Evolutionary conservation across 768 basidiomycete species (phyloP), one percentile per base, ranked within the genome.

Genomic region (Leucosporidium creatinivorum): DNA sequence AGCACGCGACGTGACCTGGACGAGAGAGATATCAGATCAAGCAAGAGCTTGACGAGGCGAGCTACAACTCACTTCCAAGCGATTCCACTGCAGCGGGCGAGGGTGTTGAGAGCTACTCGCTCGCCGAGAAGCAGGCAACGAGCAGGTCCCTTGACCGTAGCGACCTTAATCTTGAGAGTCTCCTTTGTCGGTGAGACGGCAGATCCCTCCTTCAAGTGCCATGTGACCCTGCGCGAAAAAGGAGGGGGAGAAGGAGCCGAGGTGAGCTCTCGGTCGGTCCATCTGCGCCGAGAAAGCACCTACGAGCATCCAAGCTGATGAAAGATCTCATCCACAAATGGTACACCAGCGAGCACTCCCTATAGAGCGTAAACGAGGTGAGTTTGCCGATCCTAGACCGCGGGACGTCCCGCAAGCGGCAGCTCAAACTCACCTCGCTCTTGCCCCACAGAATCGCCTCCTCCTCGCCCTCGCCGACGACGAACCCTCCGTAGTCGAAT

Each of bases 41-140:
- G n/a, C n/a, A n/a, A n/a, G n/a, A n/a, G n/a, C n/a, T n/a, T n/a
- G n/a, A n/a, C n/a, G n/a, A n/a, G n/a, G n/a, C n/a, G n/a, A n/a
- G n/a, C n/a, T n/a, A n/a, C 18, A 6, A 76, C 86, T 78, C 75
- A 93, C 93, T 89, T 88, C 33, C 92, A 94, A 23, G 94, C 94
- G 71, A 98, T 97, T 7, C 96, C 96, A 73, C 91, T 93, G 79
- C 94, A 97, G 73, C 96, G 82, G 13, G 96, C 92, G 61, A 99
- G 83, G 66, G 93, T 82, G 77, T 98, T 98, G 74, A 99, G 82
- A 13, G 91, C 93, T 52, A 96, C 86, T 56, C 94, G 83, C 78
- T 99, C 96, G 49, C 93, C 94, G 15, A 97, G 82, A 19, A 99
- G 84, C 65, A 98, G 79, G 74, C 89, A 86, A 52, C 93, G 82